phyloP scores from a whole-genome alignment of 108 stramenopile species.

The Pseudonitzschia pungens region DNA sequence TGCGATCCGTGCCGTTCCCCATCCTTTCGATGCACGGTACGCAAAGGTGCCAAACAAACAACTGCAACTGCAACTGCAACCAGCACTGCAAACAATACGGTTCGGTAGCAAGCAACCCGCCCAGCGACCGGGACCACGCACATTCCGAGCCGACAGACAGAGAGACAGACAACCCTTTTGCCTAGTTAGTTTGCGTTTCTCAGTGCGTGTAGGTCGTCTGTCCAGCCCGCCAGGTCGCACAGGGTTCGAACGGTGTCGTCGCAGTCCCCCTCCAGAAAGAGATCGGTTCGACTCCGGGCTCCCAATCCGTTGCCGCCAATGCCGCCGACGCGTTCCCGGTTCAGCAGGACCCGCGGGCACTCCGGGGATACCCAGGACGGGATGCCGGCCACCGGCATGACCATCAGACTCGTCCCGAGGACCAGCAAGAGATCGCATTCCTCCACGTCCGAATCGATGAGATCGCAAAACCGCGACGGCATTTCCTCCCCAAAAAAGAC shows the following conservation, averaged over 20 bases:
- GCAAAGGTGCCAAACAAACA: too few relatives aligned
- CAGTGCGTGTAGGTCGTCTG: conserved; percentile 43
- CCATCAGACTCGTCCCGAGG: conserved; percentile 83
- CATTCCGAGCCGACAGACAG: too few relatives aligned
- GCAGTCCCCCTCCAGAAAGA: conserved; percentile 71
- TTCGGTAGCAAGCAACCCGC: too few relatives aligned
- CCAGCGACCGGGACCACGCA: too few relatives aligned
- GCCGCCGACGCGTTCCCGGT: conserved; percentile 59
- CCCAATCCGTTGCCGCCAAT: background rate
- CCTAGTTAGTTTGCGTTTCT: background rate
- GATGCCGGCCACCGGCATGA: conserved; percentile 80
- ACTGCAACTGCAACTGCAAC: too few relatives aligned
- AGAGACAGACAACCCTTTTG: too few relatives aligned
- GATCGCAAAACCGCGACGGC: conserved; percentile 51
- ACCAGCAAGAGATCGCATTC: conserved; percentile 72
- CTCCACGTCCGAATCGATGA: conserved; percentile 45
- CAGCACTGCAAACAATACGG: too few relatives aligned
- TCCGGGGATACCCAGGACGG: conserved; percentile 49
- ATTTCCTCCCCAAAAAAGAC: conserved; percentile 93
- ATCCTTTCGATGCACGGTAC: too few relatives aligned
- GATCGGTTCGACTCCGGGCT: conserved; percentile 44
- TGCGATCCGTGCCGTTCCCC: too few relatives aligned
- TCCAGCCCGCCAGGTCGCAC: conserved; percentile 61
- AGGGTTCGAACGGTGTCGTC: conserved; percentile 65
- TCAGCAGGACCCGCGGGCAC: conserved; percentile 55